Evolutionary conservation across 1,139 yeast species (phyloP).

Genomic region (Geotrichum fermentans): DNA sequence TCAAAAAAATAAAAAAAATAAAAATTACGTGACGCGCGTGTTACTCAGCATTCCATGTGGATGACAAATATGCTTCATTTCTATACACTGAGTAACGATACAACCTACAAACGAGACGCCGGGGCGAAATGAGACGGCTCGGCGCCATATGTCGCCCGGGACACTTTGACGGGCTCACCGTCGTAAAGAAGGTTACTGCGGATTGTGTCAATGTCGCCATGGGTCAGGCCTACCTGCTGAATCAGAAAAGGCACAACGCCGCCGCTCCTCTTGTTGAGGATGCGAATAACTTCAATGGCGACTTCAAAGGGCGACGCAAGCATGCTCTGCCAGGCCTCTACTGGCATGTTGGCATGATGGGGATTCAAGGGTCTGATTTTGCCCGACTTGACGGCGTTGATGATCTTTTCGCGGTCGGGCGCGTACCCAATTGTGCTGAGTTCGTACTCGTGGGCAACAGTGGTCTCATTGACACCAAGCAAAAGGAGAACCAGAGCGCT

Average conservation of each 20-base stretch:
- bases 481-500: conserved; percentile 62
- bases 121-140: too few species aligned
- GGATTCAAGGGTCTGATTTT: background rate
- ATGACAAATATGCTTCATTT: too few species aligned
- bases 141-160: too few species aligned
- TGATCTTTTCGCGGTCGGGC: conserved; percentile 20
- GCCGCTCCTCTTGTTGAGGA: conserved; percentile 50
- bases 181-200: conserved; percentile 40
- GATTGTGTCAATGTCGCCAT: conserved; percentile 49
- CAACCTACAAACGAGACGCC: too few species aligned
- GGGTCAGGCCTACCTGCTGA: conserved; percentile 45
- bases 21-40: background rate
- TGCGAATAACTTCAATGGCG: conserved; percentile 59
- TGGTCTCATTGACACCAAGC: conserved; percentile 60
- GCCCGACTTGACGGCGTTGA: conserved; percentile 21
- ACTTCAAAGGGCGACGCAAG: conserved; percentile 67
- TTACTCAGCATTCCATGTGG: background rate
- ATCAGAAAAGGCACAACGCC: conserved; percentile 52
- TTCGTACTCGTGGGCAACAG: conserved; percentile 69
- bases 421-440: conserved; percentile 57
- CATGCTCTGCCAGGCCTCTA: conserved; percentile 52
- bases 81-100: too few species aligned
- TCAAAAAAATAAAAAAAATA: background rate
- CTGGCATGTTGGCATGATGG: conserved; percentile 1
- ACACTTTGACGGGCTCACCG: conserved; percentile 17